These are phyloP conservation scores for Ulmus americana DNA, from an alignment of 331 rosid genomes.

Conservation along the genomic window DNA sequence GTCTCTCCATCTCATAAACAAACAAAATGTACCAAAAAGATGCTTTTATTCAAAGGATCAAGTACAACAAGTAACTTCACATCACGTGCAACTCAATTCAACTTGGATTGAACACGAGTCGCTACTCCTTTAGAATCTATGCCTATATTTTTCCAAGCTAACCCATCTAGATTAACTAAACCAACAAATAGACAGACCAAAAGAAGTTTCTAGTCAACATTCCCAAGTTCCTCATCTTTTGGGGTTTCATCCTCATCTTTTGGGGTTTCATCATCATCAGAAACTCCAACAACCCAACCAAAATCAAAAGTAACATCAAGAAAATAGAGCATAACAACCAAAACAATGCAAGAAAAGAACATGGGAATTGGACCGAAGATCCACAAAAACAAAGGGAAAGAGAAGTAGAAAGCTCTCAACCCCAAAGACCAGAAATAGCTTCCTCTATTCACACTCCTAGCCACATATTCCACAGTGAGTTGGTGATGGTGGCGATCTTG, in stretches of 20 bases:
- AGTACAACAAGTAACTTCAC: neutral
- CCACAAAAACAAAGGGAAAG: constrained; percentile 78
- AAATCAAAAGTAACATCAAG: constrained; percentile 50
- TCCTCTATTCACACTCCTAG: constrained; percentile 58
- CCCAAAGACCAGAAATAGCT: constrained; percentile 88
- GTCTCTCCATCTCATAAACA: neutral
- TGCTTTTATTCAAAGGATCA: neutral
- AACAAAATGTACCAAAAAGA: neutral
- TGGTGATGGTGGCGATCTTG: constrained; percentile 29
- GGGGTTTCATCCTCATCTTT: neutral
- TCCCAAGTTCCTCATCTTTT: constrained; percentile 8
- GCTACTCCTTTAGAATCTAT: neutral
- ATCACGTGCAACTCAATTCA: constrained; percentile 32
- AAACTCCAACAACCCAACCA: constrained; percentile 33
- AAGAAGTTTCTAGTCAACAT: neutral
- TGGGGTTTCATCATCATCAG: constrained; percentile 15
- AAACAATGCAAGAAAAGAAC: constrained; percentile 46
- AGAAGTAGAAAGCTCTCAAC: constrained; percentile 74
- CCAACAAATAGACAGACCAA: neutral
- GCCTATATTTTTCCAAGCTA: neutral
- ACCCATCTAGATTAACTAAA: no score
- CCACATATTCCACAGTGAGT: constrained; percentile 56
- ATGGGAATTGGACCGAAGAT: constrained; percentile 70
- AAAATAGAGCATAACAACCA: constrained; percentile 56
- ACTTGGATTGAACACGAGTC: constrained; percentile 40